Base-by-base conservation (phyloP, 1,139 yeast genomes). In the Pichia sp. region DNA sequence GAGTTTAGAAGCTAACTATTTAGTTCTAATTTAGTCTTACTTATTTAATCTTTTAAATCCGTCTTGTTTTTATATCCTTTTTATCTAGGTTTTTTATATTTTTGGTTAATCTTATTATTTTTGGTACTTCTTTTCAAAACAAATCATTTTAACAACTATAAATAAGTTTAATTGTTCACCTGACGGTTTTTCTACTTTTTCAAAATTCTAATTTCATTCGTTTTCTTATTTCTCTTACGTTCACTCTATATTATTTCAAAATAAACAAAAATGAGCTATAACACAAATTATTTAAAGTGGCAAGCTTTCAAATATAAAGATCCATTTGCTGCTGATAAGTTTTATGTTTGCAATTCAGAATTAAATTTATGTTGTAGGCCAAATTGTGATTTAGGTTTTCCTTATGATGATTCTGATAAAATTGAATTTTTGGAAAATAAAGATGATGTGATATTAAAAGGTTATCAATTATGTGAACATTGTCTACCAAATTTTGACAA, bases 291-390 rank as follows among this genome's bases (percentile, higher is more conserved):
- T 28, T 64, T 76, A 39, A 78, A 71, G 55, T 78, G 83, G 83
- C 77, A 73, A 49, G 86, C 86, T 2, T 80, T 77, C 59, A 82
- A 78, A 56, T 78, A 78, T 58, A 70, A 75, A 50, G 87, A 80
- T 58, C 87, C 87, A 1, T 79, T 78, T 55, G 82, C 86, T 10
- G 74, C 81, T 2, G 76, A 74, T 27, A 64, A 76, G 23, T 80
- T 80, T 54, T 61, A 63, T 40, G 81, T 78, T 25, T 72, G 78
- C 56, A 73, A 76, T 59, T 68, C 66, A 51, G 56, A 65, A 30
- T 60, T 61, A 34, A 66, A 67, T 43, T 52, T 56, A 28, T 73
- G 75, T 47, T 82, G 89, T 55, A 75, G 86, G 46, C 89, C 90
- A 3, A 83, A 78, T 57, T 82, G 89, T 63, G 85, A 78, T 52